A percentile compares a stretch with the other conserved stretches of the same genome.
Conservation (phyloP, 2,329 filamentous ascomycete species). For the Tolypocladium amazonense region DNA sequence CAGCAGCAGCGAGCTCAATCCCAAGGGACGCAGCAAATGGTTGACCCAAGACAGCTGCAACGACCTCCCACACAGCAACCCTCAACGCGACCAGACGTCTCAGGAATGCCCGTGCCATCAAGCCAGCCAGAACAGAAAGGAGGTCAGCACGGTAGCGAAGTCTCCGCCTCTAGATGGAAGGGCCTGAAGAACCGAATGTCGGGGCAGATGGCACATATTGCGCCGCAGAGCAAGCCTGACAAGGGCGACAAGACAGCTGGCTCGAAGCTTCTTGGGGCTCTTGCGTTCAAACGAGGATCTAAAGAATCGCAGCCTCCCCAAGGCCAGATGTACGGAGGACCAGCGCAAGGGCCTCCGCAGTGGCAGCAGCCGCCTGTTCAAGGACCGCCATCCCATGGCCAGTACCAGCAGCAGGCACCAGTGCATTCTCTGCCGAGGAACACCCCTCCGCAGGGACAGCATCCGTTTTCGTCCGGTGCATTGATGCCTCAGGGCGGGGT, state of each 20-base stretch:
- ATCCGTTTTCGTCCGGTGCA: neutral
- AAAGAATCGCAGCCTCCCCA: constrained; percentile 9
- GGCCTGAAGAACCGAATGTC: constrained; percentile 21
- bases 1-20: neutral
- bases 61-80: neutral
- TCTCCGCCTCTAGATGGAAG: constrained; percentile 19
- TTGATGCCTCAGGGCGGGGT: neutral
- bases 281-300: constrained; percentile 17
- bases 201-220: constrained; percentile 13
- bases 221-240: constrained; percentile 8
- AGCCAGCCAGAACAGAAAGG: neutral
- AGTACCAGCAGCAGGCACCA: constrained; percentile 3
- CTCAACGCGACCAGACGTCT: neutral
- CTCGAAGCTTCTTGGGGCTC: constrained; percentile 17
- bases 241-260: constrained; percentile 10
- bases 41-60: neutral
- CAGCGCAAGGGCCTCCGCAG: neutral
- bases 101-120: neutral
- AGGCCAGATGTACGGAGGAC: neutral
- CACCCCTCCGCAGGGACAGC: neutral
- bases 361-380: constrained; percentile 2
- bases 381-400: constrained; percentile 6
- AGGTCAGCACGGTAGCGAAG: neutral
- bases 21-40: neutral
- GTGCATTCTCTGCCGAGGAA: neutral